phyloP scores from a whole-genome alignment of 805 yeast species.

The Lachancea cidri region DNA sequence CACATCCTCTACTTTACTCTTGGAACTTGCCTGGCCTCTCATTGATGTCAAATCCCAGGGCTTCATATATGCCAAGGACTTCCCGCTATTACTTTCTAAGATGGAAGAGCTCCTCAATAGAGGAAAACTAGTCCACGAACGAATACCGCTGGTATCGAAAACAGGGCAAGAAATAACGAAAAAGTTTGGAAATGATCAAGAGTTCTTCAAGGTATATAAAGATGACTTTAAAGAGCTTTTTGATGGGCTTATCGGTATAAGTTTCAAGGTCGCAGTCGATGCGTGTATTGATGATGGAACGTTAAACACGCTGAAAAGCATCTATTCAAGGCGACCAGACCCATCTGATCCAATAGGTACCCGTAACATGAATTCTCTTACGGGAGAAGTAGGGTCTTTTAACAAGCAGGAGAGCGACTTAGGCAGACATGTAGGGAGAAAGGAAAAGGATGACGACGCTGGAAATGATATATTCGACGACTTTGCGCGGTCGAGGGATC shows the following conservation, averaged over 20 bases:
- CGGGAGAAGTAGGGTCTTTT: neutral
- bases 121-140: conserved; percentile 6
- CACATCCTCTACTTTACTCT: conserved; percentile 12
- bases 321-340: neutral
- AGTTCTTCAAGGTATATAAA: conserved; percentile 29
- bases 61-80: conserved; percentile 28
- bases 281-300: conserved; percentile 2
- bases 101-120: conserved; percentile 16
- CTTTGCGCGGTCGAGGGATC: neutral
- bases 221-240: conserved; percentile 31
- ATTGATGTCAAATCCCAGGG: conserved; percentile 18
- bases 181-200: conserved; percentile 29
- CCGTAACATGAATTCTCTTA: neutral
- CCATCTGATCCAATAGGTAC: too few relatives aligned
- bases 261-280: conserved; percentile 27
- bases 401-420: neutral
- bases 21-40: conserved; percentile 24
- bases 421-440: neutral
- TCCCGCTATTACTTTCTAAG: conserved; percentile 19
- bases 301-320: conserved; percentile 1
- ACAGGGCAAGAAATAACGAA: conserved; percentile 24
- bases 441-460: neutral
- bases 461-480: conserved; percentile 1
- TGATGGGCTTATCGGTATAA: conserved; percentile 30
- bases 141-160: conserved; percentile 22